A percentile compares a stretch with the other conserved stretches of the same genome.
These are phyloP conservation scores for Collybia sordida DNA, from an alignment of 768 basidiomycete species.

Conservation along the genomic window DNA sequence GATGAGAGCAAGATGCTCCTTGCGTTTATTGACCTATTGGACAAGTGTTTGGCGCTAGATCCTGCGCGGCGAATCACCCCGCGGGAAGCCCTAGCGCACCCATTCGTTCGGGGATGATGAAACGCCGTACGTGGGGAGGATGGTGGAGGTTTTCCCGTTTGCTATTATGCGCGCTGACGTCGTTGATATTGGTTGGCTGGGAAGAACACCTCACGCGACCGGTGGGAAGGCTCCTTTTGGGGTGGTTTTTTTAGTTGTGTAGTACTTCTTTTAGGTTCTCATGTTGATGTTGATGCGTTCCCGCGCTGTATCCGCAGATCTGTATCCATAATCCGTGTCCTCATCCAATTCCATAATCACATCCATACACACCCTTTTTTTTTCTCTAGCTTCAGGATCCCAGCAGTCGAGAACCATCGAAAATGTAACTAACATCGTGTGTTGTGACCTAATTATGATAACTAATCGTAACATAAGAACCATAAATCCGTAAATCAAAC, in stretches of 20 bases:
- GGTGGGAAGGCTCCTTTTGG: background rate
- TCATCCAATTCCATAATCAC: slow-evolving; percentile 1
- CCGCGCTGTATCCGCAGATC: slow-evolving; percentile 9
- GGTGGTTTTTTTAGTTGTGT: background rate
- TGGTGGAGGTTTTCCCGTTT: too few relatives aligned
- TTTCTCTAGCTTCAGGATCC: background rate
- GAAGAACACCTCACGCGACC: background rate
- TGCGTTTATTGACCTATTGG: slow-evolving; percentile 86
- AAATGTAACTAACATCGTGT: too few relatives aligned
- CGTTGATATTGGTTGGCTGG: too few relatives aligned
- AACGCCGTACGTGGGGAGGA: too few relatives aligned
- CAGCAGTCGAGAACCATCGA: too few relatives aligned
- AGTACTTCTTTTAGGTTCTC: too few relatives aligned
- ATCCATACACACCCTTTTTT: background rate
- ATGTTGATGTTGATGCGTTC: too few relatives aligned
- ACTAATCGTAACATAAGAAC: too few relatives aligned
- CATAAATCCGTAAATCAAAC: too few relatives aligned
- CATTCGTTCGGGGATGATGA: slow-evolving; percentile 66
- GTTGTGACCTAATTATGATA: too few relatives aligned
- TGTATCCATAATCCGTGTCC: background rate
- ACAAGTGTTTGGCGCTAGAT: slow-evolving; percentile 88
- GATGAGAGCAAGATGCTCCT: slow-evolving; percentile 81
- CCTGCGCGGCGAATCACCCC: slow-evolving; percentile 86
- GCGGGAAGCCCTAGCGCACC: slow-evolving; percentile 83
- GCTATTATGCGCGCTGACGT: too few relatives aligned